Base-by-base conservation (phyloP, 2,329 filamentous ascomycete species). In the Sclerotiophoma versabilis region DNA sequence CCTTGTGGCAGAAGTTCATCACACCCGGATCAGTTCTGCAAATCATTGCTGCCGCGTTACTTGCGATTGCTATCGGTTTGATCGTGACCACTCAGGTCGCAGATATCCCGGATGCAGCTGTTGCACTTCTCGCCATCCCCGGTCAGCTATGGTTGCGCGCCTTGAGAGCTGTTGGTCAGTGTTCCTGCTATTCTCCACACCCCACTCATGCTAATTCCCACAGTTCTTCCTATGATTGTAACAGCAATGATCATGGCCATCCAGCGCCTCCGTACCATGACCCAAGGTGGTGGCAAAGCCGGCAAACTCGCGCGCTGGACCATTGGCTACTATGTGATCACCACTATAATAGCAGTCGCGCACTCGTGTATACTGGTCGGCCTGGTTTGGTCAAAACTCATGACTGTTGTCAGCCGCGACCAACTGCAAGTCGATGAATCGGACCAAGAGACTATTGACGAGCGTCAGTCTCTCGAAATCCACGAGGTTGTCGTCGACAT, bases 181-280 rank as follows among this genome's bases (percentile, higher is more conserved):
- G 4, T 15, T 10, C 4, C 10, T 9, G 5, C 4, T 39, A 26
- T 7, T 12, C 4, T 30, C 15, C 10, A 20, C 2, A n/a, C n/a
- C 15, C 1, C 0, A 20, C 14, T 5, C 14, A 15, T 12, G 20
- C 49, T 64, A 30, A 63, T 22, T 11, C 4, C n/a, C 8, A 4
- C 20, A 81, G 81, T 83, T 0, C 71, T 84, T 1, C 81, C 81
- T 2, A 67, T 84, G 48, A 84, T 84, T 34, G 71, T 83, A 22
- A 78, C 75, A 7, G 80, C 81, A 20, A 83, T 84, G 74, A 78
- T 84, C 39, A 72, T 83, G 15, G 79, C 81, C 5, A 72, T 83
- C 5, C 79, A 80, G 39, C 74, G 76, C n/a, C 73, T 84, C 7
- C 75, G 78, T 15, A 75, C 71, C 6, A 80, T 83, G 76, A 70